Evolutionary conservation across 345 rosid species (phyloP).

Genomic region (Salix caprea): DNA sequence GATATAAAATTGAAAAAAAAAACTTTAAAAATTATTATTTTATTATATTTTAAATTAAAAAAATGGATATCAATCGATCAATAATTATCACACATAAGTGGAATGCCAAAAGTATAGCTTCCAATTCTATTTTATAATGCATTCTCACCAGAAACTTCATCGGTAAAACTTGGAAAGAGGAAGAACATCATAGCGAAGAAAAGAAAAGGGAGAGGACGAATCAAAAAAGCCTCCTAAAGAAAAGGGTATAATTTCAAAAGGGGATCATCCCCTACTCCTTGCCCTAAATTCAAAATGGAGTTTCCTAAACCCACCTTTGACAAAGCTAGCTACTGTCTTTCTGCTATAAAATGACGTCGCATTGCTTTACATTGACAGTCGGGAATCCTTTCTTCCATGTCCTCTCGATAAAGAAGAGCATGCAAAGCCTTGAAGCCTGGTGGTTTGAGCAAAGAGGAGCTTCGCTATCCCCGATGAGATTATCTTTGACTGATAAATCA

Average conservation of each 20-base stretch:
- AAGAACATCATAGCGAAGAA: no score
- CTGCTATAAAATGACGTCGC: not conserved
- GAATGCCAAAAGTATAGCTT: not conserved
- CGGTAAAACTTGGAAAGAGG: not conserved
- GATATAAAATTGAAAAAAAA: no score
- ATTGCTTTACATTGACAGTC: not conserved
- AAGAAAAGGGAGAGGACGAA: not conserved
- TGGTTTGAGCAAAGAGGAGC: not conserved
- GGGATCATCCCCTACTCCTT: not conserved
- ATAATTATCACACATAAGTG: no score
- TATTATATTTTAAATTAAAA: no score
- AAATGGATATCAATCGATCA: no score
- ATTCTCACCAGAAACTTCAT: not conserved
- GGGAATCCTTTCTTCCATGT: not conserved
- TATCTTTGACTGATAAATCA: not conserved
- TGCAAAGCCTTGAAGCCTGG: not conserved
- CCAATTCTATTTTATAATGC: not conserved
- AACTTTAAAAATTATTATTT: no score
- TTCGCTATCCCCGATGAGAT: no score
- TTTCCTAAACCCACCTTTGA: not conserved
- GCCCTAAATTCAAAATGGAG: constrained; percentile 1
- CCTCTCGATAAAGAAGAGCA: not conserved
- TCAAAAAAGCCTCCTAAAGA: constrained; percentile 6
- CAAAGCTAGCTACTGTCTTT: not conserved
- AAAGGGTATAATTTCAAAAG: not conserved